Percentiles rank a stretch among this genome's conserved stretches.
Evolutionary conservation across 2,329 filamentous ascomycete genomes (phyloP).

Genomic region (Xylariaceae sp.): DNA sequence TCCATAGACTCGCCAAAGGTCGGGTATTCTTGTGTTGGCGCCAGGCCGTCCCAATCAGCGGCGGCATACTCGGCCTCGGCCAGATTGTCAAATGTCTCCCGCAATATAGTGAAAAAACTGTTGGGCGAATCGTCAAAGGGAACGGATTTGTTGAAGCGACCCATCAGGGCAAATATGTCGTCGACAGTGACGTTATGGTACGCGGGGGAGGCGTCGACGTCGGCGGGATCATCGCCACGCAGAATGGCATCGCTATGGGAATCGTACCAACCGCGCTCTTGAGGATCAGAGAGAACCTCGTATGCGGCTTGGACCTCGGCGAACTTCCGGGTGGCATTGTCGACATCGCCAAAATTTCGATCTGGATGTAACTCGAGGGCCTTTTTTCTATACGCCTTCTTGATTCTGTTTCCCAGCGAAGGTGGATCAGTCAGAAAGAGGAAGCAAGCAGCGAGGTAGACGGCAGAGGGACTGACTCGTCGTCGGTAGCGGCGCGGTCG

Average conservation of each 20-base stretch:
- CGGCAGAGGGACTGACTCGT: conserved; percentile 55
- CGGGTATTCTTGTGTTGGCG: conserved; percentile 60
- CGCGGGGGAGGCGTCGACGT: conserved; percentile 49
- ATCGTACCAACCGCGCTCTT: conserved; percentile 97
- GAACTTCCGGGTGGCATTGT: conserved; percentile 77
- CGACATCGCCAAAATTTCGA: conserved; percentile 81
- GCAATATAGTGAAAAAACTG: conserved; percentile 79
- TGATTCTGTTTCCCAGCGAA: conserved; percentile 57
- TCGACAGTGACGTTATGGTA: conserved; percentile 67
- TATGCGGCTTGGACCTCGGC: conserved; percentile 91
- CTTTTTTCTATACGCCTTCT: conserved; percentile 85
- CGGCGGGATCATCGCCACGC: conserved; percentile 53
- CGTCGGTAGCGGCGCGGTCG: conserved; percentile 65
- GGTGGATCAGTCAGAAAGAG: background rate
- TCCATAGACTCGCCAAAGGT: conserved; percentile 75
- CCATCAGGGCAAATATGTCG: conserved; percentile 71
- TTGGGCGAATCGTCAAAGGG: conserved; percentile 73
- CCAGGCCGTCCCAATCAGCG: conserved; percentile 59
- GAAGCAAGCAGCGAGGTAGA: background rate
- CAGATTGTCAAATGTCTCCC: conserved; percentile 72
- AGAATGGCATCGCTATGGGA: conserved; percentile 85
- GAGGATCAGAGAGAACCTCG: conserved; percentile 90
- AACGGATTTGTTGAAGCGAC: conserved; percentile 71
- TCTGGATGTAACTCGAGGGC: conserved; percentile 93
- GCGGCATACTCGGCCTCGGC: conserved; percentile 74